These are phyloP conservation scores for Stellera chamaejasme DNA, from an alignment of 345 rosid genomes.

Conservation along the genomic window DNA sequence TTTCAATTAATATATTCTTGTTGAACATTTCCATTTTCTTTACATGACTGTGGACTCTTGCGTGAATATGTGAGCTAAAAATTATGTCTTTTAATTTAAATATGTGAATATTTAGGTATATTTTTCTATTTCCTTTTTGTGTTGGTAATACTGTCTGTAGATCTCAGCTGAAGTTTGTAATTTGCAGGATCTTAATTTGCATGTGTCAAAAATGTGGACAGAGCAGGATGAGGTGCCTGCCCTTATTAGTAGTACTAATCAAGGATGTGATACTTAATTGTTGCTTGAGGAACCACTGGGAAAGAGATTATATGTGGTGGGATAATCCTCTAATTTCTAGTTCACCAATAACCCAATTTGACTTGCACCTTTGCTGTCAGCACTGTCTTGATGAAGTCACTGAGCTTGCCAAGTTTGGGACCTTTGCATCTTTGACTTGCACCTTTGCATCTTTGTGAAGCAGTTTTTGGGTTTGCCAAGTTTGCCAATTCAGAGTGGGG, in stretches of 20 bases:
- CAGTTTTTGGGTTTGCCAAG: too few species aligned
- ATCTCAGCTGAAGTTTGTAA: slow-evolving; percentile 20
- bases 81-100: not conserved
- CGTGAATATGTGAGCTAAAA: slow-evolving; percentile 2
- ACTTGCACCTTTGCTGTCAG: not conserved
- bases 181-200: slow-evolving; percentile 25
- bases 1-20: not conserved
- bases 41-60: not conserved
- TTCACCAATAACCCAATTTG: slow-evolving; percentile 1
- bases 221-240: not conserved
- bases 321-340: not conserved
- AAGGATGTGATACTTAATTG: slow-evolving; percentile 14
- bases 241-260: slow-evolving; percentile 6
- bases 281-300: not conserved
- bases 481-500: too few species aligned
- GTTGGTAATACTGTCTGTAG: slow-evolving; percentile 7
- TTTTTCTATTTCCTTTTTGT: slow-evolving; percentile 2
- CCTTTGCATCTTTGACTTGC: too few species aligned
- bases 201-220: slow-evolving; percentile 9
- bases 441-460: too few species aligned
- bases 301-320: slow-evolving; percentile 2
- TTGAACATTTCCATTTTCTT: not conserved
- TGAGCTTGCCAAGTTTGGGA: too few species aligned
- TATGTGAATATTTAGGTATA: slow-evolving; percentile 3
- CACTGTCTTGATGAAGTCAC: not conserved